These are phyloP conservation scores for Metschnikowia lunata DNA, from an alignment of 805 yeast species.

Conservation along the genomic window DNA sequence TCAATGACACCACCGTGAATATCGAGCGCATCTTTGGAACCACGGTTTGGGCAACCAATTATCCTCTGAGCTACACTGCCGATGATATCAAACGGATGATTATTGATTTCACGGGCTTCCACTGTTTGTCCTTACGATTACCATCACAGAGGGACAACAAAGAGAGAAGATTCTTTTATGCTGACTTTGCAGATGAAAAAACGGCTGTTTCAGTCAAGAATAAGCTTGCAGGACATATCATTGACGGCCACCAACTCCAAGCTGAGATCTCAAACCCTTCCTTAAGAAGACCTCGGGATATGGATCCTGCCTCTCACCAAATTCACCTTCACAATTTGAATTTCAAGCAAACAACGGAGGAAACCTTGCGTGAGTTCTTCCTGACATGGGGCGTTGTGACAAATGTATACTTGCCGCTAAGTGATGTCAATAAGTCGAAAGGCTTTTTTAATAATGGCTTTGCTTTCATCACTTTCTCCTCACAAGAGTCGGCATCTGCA, in stretches of 20 bases:
- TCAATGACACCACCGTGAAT: conserved; percentile 39
- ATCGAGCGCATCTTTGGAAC: conserved; percentile 45
- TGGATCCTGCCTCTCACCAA: conserved; percentile 34
- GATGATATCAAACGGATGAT: conserved; percentile 41
- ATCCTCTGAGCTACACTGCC: conserved; percentile 51
- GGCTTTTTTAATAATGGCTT: conserved; percentile 51
- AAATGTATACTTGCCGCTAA: conserved; percentile 46
- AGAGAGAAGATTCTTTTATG: conserved; percentile 68
- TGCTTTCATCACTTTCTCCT: conserved; percentile 56
- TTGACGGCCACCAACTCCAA: conserved; percentile 34
- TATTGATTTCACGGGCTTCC: conserved; percentile 26
- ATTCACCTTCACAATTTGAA: conserved; percentile 52
- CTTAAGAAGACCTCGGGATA: conserved; percentile 23
- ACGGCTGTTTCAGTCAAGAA: conserved; percentile 33
- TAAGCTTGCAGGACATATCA: conserved; percentile 24
- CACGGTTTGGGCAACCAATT: conserved; percentile 72
- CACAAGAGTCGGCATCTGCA: conserved; percentile 40
- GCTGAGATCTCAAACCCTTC: conserved; percentile 63
- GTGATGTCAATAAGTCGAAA: conserved; percentile 25
- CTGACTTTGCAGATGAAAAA: conserved; percentile 54
- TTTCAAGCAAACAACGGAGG: conserved; percentile 37
- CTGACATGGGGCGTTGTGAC: conserved; percentile 51
- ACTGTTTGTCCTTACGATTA: conserved; percentile 47
- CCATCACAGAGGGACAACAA: conserved; percentile 57
- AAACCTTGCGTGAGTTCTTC: conserved; percentile 39